Conservation (phyloP, 2,329 filamentous ascomycete species). For the Leptographium flavum region DNA sequence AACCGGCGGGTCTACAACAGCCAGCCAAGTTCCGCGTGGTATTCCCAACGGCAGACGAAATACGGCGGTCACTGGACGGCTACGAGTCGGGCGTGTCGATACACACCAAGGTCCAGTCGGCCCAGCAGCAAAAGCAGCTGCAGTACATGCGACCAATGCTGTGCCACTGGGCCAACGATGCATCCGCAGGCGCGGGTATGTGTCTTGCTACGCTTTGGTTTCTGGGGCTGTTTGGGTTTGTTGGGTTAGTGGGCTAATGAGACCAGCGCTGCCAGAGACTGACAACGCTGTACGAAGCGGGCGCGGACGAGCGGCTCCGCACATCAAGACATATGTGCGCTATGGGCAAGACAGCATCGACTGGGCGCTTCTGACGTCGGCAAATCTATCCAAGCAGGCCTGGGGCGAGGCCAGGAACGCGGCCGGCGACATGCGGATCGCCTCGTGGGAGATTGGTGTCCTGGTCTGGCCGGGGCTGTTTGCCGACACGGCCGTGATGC, state of each 20-base stretch:
- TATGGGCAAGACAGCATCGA: slow-evolving; percentile 41
- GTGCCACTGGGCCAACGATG: slow-evolving; percentile 61
- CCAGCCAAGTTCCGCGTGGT: slow-evolving; percentile 52
- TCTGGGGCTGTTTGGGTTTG: not conserved
- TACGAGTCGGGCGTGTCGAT: slow-evolving; percentile 68
- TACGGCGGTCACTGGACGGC: slow-evolving; percentile 62
- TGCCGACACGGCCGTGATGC: slow-evolving; percentile 40
- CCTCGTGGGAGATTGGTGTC: slow-evolving; percentile 75
- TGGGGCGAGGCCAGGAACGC: slow-evolving; percentile 56
- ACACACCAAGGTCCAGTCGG: slow-evolving; percentile 61
- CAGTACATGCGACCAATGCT: slow-evolving; percentile 56
- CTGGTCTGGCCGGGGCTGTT: slow-evolving; percentile 61
- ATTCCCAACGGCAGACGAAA: slow-evolving; percentile 69
- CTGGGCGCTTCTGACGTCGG: slow-evolving; percentile 80
- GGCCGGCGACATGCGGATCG: slow-evolving; percentile 50
- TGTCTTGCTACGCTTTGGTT: not conserved
- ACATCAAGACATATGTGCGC: slow-evolving; percentile 80
- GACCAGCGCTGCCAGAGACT: slow-evolving; percentile 15
- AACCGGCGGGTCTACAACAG: not conserved
- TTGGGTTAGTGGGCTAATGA: not conserved
- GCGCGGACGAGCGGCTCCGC: slow-evolving; percentile 59
- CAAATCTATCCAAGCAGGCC: slow-evolving; percentile 80
- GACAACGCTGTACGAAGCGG: slow-evolving; percentile 32
- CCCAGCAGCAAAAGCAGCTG: slow-evolving; percentile 59
- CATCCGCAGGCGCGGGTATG: slow-evolving; percentile 20